phyloP scores from a whole-genome alignment of 2,329 filamentous ascomycete species.

The Botryotinia convoluta region DNA sequence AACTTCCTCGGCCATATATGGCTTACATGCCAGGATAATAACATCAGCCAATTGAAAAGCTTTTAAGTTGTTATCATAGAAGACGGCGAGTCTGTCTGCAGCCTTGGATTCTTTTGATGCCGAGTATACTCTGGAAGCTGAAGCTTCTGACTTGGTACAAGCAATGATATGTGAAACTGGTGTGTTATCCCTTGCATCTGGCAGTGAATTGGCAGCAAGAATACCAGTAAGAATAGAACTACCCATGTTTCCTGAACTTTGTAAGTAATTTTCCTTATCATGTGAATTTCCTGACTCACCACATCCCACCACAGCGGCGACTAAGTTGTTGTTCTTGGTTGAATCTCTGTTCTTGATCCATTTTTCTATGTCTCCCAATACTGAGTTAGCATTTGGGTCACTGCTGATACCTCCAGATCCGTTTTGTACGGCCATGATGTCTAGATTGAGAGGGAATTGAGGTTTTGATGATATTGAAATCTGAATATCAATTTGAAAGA shows the following conservation, averaged over 20 bases:
- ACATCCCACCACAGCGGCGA: conserved; percentile 19
- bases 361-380: conserved; percentile 3
- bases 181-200: conserved; percentile 4
- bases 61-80: conserved; percentile 11
- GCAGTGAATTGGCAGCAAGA: conserved; percentile 3
- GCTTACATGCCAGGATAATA: conserved; percentile 17
- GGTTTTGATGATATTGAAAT: background rate
- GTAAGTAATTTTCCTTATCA: background rate
- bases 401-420: background rate
- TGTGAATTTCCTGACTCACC: conserved; percentile 14
- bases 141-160: conserved; percentile 17
- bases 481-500: background rate
- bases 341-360: conserved; percentile 2
- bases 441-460: background rate
- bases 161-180: conserved; percentile 20
- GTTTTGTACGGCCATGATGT: background rate
- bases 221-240: conserved; percentile 16
- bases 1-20: conserved; percentile 20
- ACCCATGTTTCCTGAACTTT: conserved; percentile 15
- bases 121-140: conserved; percentile 8
- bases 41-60: conserved; percentile 16
- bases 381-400: background rate
- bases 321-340: background rate
- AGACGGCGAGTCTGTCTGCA: conserved; percentile 10
- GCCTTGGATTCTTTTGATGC: conserved; percentile 10